Base-by-base conservation (phyloP, 2,329 filamentous ascomycete genomes). In the Orbilia oligospora region DNA sequence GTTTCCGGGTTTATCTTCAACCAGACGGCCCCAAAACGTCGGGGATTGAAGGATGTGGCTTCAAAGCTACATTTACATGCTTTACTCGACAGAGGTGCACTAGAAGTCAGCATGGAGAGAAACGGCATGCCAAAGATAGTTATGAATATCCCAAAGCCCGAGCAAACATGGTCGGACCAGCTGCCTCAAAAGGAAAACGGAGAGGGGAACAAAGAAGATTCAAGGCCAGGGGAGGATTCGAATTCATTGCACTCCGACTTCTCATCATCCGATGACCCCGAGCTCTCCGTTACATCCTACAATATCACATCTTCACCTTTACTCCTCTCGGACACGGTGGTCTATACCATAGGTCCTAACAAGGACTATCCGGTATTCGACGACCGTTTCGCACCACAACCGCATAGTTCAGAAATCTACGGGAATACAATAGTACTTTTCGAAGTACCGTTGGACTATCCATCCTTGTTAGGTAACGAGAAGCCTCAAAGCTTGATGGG, bases 401-500 rank as follows among this genome's bases (percentile, higher is more conserved):
- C 48, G 4, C 16, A 27, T 12, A 55, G 20, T 30, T 44, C 63
- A 44, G 69, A 63, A 20, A 56, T 63, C 0, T 71, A 64, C 56
- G 38, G 20, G 20, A 51, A 71, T 49, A 48, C 56, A 18, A 71
- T 24, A 22, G 55, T 71, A 24, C 48, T 24, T 36, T 65, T 55
- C 16, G 12, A 20, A 16, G 69, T 71, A 14, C 69, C 69, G 22
- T 18, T 71, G 48, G 58, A 71, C n/a, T 71, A 71, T 27, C 69
- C 69, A 5, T 24, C 36, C 8, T 44, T 61, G n/a, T 24, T 71
- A 3, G 69, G 69, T 3, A 63, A 51, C 3, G 69, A 71, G 58
- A 71, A 71, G 49, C 69, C 69, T 36, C 69, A 71, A 33, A 71
- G 69, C 30, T 38, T 71, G 44, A 71, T 71, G 56, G 58, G 56